Percentiles rank a stretch among this genome's conserved stretches.
phyloP scores from a whole-genome alignment of 306 rosid genomes.

The Gynostemma pentaphyllum region DNA sequence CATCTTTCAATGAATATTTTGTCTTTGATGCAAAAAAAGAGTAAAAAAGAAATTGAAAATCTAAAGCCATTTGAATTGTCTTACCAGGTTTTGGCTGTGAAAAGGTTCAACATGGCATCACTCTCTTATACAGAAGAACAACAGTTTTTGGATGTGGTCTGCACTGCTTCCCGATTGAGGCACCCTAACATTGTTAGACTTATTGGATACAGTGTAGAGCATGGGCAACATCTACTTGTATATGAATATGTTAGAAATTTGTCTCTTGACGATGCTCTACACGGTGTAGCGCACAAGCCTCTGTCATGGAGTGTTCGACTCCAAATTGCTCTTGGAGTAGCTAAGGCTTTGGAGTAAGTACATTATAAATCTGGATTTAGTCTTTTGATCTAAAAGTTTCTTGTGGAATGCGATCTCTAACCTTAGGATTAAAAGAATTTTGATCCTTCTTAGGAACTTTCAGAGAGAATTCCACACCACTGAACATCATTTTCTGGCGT shows the following conservation, averaged over 20 bases:
- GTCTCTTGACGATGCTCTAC: conserved; percentile 63
- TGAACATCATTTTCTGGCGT: neutral
- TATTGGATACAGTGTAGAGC: conserved; percentile 68
- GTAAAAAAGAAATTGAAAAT: neutral
- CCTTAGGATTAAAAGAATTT: neutral
- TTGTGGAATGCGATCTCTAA: neutral
- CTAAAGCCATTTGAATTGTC: neutral
- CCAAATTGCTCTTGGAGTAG: conserved; percentile 60
- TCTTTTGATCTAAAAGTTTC: neutral
- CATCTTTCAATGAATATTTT: neutral
- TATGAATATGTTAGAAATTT: conserved; percentile 56
- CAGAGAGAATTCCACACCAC: too few relatives aligned
- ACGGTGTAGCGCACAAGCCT: conserved; percentile 42
- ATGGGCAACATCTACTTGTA: conserved; percentile 72
- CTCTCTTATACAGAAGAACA: conserved; percentile 67
- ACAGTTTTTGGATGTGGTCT: conserved; percentile 65
- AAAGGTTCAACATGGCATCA: conserved; percentile 50
- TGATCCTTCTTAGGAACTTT: neutral
- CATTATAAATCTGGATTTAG: neutral
- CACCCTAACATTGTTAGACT: conserved; percentile 75
- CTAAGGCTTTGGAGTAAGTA: conserved; percentile 82
- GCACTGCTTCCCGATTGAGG: conserved; percentile 61
- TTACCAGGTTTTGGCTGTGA: conserved; percentile 61
- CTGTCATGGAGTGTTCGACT: conserved; percentile 67
- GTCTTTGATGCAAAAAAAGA: neutral